Percentiles rank a stretch among this genome's conserved stretches.
phyloP scores from a whole-genome alignment of 2,329 filamentous ascomycete species.

The Phoma herbarum region DNA sequence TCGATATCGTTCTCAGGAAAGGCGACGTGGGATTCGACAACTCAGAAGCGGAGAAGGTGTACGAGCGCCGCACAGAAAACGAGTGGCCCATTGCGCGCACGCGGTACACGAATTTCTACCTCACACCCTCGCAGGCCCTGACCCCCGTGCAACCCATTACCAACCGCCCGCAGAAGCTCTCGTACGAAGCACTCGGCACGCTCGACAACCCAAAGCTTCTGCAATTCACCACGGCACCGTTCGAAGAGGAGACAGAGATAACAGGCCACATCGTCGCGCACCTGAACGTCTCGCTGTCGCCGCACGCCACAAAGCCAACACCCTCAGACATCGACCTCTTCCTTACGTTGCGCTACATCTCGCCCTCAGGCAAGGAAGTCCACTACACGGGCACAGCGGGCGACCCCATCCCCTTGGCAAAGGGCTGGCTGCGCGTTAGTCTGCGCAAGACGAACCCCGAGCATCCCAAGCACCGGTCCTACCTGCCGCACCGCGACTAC shows the following conservation, averaged over 20 bases:
- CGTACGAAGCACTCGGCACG: conserved; percentile 68
- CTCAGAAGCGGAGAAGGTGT: conserved; percentile 66
- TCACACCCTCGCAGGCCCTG: conserved; percentile 60
- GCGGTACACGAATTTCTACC: conserved; percentile 68
- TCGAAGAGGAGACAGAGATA: conserved; percentile 72
- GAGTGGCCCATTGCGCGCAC: conserved; percentile 75
- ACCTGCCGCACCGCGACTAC: conserved; percentile 68
- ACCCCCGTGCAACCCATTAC: conserved; percentile 42
- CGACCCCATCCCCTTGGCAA: conserved; percentile 68
- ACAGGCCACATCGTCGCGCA: conserved; percentile 73
- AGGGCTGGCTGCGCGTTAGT: conserved; percentile 70
- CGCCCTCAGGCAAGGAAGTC: conserved; percentile 63
- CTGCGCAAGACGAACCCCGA: conserved; percentile 63
- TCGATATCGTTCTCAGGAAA: conserved; percentile 69
- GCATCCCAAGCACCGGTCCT: conserved; percentile 62
- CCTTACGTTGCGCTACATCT: conserved; percentile 67
- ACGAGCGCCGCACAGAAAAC: conserved; percentile 63
- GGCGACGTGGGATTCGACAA: conserved; percentile 74
- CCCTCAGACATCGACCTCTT: conserved; percentile 70
- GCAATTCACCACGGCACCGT: conserved; percentile 66
- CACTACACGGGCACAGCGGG: conserved; percentile 72
- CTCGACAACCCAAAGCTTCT: conserved; percentile 63
- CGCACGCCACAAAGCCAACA: conserved; percentile 50
- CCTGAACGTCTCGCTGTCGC: conserved; percentile 66
- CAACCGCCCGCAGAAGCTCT: conserved; percentile 54